Percentiles rank a stretch among this genome's conserved stretches.
Conservation (phyloP, 768 basidiomycete genomes). For the Tricholoma terreum region DNA sequence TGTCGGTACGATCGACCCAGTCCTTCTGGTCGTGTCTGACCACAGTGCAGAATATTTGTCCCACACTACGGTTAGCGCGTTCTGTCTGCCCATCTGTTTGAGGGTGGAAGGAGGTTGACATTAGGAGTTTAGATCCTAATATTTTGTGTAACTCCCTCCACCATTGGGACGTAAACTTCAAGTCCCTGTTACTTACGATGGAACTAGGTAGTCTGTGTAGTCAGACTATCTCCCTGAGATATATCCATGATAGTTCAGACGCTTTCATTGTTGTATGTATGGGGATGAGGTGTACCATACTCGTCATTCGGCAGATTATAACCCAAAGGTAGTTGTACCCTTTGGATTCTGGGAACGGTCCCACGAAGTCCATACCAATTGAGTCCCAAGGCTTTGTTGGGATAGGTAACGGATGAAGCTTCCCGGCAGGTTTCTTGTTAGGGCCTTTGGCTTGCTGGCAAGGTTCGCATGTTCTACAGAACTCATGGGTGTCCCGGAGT, state of each 20-base stretch:
- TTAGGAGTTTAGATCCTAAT: neutral
- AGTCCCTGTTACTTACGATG: neutral
- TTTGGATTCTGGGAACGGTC: neutral
- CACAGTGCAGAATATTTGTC: slow-evolving; percentile 26
- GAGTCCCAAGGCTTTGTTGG: neutral
- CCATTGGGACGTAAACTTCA: neutral
- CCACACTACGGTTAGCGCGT: slow-evolving; percentile 23
- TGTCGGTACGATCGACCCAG: slow-evolving; percentile 28
- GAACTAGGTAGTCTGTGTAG: neutral
- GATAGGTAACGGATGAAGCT: neutral
- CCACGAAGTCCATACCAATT: neutral
- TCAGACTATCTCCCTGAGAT: neutral
- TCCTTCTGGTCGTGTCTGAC: slow-evolving; percentile 19
- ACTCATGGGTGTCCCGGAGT: neutral
- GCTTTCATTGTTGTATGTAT: too few species aligned
- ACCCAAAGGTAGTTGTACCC: neutral
- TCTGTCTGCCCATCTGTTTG: neutral
- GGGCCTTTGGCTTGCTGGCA: neutral
- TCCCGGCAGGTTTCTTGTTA: neutral
- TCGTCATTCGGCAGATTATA: neutral
- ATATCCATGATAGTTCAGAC: neutral
- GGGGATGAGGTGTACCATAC: too few species aligned
- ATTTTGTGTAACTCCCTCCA: neutral
- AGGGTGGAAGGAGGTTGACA: neutral
- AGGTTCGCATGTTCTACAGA: neutral